These are phyloP conservation scores for Sarocladium oryzae DNA, from an alignment of 2,329 filamentous ascomycete genomes.

Conservation along the genomic window DNA sequence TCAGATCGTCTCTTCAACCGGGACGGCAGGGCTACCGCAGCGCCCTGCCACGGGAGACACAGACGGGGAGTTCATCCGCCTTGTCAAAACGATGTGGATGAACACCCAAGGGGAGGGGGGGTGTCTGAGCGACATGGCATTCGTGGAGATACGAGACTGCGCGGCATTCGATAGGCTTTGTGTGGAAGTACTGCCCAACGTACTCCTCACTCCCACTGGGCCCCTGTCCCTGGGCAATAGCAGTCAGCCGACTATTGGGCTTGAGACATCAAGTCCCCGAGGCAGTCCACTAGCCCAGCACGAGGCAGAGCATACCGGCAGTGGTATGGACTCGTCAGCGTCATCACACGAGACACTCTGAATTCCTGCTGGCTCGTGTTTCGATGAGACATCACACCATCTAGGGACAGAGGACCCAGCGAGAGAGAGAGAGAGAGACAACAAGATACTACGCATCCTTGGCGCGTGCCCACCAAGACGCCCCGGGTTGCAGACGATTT, in stretches of 20 bases:
- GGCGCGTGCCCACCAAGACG: not conserved
- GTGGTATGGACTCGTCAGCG: not conserved
- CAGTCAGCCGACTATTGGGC: not conserved
- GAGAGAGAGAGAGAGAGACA: not conserved
- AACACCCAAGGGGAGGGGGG: no score
- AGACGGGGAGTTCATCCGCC: not conserved
- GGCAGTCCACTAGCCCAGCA: no score
- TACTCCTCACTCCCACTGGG: not conserved
- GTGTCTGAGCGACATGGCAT: no score
- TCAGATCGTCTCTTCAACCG: slow-evolving; percentile 4
- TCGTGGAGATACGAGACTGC: not conserved
- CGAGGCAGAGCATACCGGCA: no score
- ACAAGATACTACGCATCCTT: not conserved
- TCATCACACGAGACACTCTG: not conserved
- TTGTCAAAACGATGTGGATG: not conserved
- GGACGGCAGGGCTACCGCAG: not conserved
- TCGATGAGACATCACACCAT: not conserved
- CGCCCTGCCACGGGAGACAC: not conserved
- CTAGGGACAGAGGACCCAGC: no score
- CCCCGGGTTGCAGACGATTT: not conserved
- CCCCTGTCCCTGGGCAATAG: not conserved
- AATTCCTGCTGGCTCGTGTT: not conserved
- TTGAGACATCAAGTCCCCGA: no score
- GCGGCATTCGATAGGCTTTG: not conserved
- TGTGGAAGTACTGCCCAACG: no score